A percentile compares a stretch with the other conserved stretches of the same genome.
Evolutionary conservation across 2,329 filamentous ascomycete species (phyloP).

Genomic region (Berkeleyomyces basicola): DNA sequence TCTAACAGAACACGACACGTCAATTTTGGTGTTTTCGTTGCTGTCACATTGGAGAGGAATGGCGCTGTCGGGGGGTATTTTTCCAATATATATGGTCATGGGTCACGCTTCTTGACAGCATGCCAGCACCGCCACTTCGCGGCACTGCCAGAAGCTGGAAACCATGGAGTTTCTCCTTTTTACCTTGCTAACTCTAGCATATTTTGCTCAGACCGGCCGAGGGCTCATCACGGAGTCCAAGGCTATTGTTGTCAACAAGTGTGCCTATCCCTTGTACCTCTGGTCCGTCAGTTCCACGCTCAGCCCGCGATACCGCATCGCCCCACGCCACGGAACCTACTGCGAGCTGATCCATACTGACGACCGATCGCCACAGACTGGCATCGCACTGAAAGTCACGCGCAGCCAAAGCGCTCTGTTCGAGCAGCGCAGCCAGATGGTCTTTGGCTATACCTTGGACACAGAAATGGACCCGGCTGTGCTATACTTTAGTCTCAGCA

Average conservation of each 20-base stretch:
- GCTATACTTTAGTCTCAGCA: conserved; percentile 26
- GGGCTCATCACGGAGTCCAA: neutral
- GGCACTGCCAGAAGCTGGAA: neutral
- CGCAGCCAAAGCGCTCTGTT: conserved; percentile 22
- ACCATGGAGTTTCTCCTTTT: neutral
- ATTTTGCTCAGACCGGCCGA: neutral
- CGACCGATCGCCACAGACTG: conserved; percentile 20
- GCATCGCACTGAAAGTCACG: conserved; percentile 26
- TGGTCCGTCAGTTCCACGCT: conserved; percentile 24
- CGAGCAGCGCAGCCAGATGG: conserved; percentile 24
- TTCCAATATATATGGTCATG: neutral
- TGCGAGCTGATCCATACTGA: conserved; percentile 22
- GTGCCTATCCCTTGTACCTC: conserved; percentile 21
- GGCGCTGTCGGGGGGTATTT: neutral
- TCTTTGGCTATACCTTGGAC: conserved; percentile 25
- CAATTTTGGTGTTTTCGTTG: neutral
- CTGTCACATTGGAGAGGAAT: neutral
- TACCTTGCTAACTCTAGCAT: neutral
- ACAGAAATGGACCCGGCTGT: conserved; percentile 11
- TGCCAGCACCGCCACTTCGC: neutral
- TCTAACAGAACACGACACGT: neutral
- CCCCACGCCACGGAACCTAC: conserved; percentile 19
- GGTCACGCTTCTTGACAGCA: neutral
- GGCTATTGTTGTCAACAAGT: conserved; percentile 22
- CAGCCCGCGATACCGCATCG: conserved; percentile 18